Evolutionary conservation across 345 rosid genomes (phyloP).

Genomic region (Bruguiera gymnorhiza): DNA sequence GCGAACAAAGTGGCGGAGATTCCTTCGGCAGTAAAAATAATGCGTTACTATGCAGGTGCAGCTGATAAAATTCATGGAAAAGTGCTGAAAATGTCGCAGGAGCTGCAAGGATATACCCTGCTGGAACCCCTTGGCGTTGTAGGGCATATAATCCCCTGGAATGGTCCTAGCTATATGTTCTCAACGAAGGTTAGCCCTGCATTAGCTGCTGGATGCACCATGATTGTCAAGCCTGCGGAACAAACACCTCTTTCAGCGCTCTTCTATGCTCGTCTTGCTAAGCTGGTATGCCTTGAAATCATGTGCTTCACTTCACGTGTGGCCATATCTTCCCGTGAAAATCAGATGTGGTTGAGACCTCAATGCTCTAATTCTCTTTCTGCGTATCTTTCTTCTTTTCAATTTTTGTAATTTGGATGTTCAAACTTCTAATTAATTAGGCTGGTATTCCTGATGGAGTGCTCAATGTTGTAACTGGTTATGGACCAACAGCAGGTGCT

Average conservation of each 20-base stretch:
- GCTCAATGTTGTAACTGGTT: slow-evolving; percentile 73
- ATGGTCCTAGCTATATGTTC: slow-evolving; percentile 64
- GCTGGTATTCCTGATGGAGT: slow-evolving; percentile 91
- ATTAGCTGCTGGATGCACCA: slow-evolving; percentile 87
- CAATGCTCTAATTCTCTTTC: too few relatives aligned
- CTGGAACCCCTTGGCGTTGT: slow-evolving; percentile 84
- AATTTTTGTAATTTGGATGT: not conserved
- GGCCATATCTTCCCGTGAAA: not conserved
- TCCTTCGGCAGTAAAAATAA: slow-evolving; percentile 31
- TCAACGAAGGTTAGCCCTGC: slow-evolving; percentile 63
- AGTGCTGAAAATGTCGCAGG: slow-evolving; percentile 56
- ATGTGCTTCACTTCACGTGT: not conserved
- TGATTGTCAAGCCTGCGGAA: slow-evolving; percentile 87
- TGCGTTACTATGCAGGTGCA: slow-evolving; percentile 81
- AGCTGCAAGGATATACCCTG: slow-evolving; percentile 63
- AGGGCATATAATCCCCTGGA: slow-evolving; percentile 83
- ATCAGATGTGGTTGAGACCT: too few relatives aligned
- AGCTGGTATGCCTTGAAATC: slow-evolving; percentile 26
- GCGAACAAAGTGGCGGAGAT: slow-evolving; percentile 44
- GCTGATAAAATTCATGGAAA: slow-evolving; percentile 90
- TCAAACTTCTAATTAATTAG: slow-evolving; percentile 20
- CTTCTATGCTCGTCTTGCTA: slow-evolving; percentile 58
- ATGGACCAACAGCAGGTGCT: slow-evolving; percentile 77
- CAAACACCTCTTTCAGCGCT: slow-evolving; percentile 88
- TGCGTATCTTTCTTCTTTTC: not conserved